These are phyloP conservation scores for Suillus subluteus DNA, from an alignment of 768 basidiomycete genomes.

Conservation along the genomic window DNA sequence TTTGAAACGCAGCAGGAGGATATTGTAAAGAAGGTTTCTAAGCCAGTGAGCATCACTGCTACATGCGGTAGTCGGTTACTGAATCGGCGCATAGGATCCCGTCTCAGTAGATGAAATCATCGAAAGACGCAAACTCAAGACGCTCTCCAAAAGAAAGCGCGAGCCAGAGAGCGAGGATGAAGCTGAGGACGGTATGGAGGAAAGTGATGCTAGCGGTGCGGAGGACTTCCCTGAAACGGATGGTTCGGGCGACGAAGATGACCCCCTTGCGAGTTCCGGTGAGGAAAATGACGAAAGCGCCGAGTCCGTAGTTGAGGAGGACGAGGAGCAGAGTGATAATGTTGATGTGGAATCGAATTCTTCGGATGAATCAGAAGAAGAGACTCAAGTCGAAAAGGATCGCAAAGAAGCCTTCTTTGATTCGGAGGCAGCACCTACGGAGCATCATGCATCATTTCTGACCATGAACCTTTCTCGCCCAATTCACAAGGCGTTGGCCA, in stretches of 20 bases:
- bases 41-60: slow-evolving; percentile 51
- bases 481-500: slow-evolving; percentile 86
- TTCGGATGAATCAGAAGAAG: slow-evolving; percentile 63
- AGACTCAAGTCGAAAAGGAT: slow-evolving; percentile 59
- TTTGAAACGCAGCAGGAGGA: slow-evolving; percentile 49
- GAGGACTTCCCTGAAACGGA: slow-evolving; percentile 28
- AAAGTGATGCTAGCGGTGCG: slow-evolving; percentile 17
- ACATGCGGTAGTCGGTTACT: slow-evolving; percentile 1
- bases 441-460: slow-evolving; percentile 78
- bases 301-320: slow-evolving; percentile 34
- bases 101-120: slow-evolving; percentile 94
- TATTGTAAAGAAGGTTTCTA: slow-evolving; percentile 62
- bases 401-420: slow-evolving; percentile 92
- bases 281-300: slow-evolving; percentile 40
- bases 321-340: slow-evolving; percentile 33
- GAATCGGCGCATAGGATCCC: slow-evolving; percentile 52
- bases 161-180: slow-evolving; percentile 37
- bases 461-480: slow-evolving; percentile 97
- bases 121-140: slow-evolving; percentile 59
- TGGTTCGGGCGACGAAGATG: slow-evolving; percentile 31
- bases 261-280: slow-evolving; percentile 37
- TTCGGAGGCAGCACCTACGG: slow-evolving; percentile 48
- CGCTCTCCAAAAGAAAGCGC: slow-evolving; percentile 66
- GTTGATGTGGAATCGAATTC: slow-evolving; percentile 45
- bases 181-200: slow-evolving; percentile 41